Evolutionary conservation across 768 basidiomycete genomes (phyloP).

Genomic region (Leucosporidium scottii): DNA sequence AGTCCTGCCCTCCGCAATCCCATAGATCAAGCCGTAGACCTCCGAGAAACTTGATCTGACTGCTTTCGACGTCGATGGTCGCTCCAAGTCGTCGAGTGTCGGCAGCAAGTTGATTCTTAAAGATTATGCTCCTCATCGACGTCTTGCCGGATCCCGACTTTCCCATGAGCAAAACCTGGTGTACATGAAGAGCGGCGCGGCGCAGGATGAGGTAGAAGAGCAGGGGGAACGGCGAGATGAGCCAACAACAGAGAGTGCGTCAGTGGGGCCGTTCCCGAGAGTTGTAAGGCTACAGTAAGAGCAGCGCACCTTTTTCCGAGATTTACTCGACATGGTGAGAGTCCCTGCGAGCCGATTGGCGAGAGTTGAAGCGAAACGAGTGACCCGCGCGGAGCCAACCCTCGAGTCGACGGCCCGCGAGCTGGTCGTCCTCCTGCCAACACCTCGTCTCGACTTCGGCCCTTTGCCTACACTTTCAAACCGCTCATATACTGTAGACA

Average conservation of each 20-base stretch:
- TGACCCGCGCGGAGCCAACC: too few relatives aligned
- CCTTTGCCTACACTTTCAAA: too few relatives aligned
- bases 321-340: slow-evolving; percentile 24
- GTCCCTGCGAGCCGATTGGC: too few relatives aligned
- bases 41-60: slow-evolving; percentile 92
- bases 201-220: neutral
- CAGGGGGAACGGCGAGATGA: too few relatives aligned
- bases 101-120: slow-evolving; percentile 90
- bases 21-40: slow-evolving; percentile 92
- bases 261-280: too few relatives aligned
- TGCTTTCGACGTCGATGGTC: slow-evolving; percentile 96
- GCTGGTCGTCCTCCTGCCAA: too few relatives aligned
- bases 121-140: slow-evolving; percentile 98
- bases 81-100: slow-evolving; percentile 86
- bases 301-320: slow-evolving; percentile 25
- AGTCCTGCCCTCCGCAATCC: slow-evolving; percentile 97
- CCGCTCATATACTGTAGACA: neutral
- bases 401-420: too few relatives aligned
- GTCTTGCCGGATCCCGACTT: slow-evolving; percentile 68
- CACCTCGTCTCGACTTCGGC: too few relatives aligned
- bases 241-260: too few relatives aligned
- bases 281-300: too few relatives aligned
- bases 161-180: slow-evolving; percentile 92
- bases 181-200: neutral
- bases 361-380: too few relatives aligned